Evolutionary conservation across 331 rosid species (phyloP), one percentile per base, ranked within the genome.

Genomic region (Quercus phellos): DNA sequence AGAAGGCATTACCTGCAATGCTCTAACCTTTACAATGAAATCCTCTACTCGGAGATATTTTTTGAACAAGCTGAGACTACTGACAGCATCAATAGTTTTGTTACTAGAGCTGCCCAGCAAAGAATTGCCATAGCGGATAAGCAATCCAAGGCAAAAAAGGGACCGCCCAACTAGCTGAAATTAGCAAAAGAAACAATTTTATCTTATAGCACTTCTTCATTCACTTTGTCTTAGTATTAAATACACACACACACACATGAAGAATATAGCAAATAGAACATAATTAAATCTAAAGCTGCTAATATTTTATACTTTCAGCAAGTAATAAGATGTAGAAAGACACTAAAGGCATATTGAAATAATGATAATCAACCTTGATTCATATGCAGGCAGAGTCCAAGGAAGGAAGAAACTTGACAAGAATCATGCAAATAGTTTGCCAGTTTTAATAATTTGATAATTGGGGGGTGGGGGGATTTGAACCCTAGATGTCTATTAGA

Each of bases 71-170:
- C 78, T 73, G 72, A 93, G 86, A 85, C 97, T 87, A 78, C 84
- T 83, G 43, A 27, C 80, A 51, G 85, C 85, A 79, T 95, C 92
- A 75, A 84, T 30, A 73, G n/a, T 79, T 78, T 78, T 86, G 80
- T 81, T 80, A 82, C 80, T 76, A 60, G 93, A 80, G 82, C 82
- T 85, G 55, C 80, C 73, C 73, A 91, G 79, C 86, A 95, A 85
- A 69, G 85, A 72, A 76, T 86, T 88, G 46, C 99, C 99, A 69
- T 92, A 95, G 9, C 99, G 99, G 83, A 95, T 88, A 74, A 95
- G 99, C 73, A 80, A 85, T 74, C 99, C 99, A 27, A 95, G 90
- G 82, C 97, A 93, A 83, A 92, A 95, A 80, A 95, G 98, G 71
- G 99, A 95, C 34, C 99, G 90, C 59, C 93, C 98, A 10, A 89